Percentiles rank a stretch among this genome's conserved stretches.
phyloP scores from a whole-genome alignment of 306 rosid species.

The Bauhinia variegata region DNA sequence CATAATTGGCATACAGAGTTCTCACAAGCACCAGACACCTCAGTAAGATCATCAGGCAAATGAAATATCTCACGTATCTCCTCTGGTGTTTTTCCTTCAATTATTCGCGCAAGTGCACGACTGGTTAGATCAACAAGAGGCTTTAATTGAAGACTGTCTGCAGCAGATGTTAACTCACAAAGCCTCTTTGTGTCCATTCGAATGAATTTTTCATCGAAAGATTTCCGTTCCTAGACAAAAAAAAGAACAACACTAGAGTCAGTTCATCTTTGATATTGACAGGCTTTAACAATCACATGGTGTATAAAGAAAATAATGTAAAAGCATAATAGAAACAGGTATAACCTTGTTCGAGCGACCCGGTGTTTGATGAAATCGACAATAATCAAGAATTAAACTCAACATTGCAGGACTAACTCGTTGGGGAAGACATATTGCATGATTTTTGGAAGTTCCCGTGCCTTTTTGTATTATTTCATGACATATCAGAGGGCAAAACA shows the following conservation, averaged over 20 bases:
- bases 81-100: constrained; percentile 92
- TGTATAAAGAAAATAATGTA: constrained; percentile 9
- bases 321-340: too few relatives aligned
- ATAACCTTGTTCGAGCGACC: constrained; percentile 95
- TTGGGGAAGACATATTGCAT: constrained; percentile 87
- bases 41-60: constrained; percentile 96
- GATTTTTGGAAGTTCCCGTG: constrained; percentile 79
- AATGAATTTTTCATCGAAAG: constrained; percentile 77
- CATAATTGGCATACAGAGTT: constrained; percentile 36
- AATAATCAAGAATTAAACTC: constrained; percentile 88
- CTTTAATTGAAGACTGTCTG: constrained; percentile 90
- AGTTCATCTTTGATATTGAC: constrained; percentile 29
- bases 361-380: constrained; percentile 87
- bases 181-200: constrained; percentile 87
- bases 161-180: constrained; percentile 91
- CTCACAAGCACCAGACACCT: constrained; percentile 65
- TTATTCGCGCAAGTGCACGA: constrained; percentile 90
- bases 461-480: constrained; percentile 78
- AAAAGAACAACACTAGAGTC: constrained; percentile 36
- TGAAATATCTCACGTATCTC: constrained; percentile 93
- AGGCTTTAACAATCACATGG: not conserved
- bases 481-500: constrained; percentile 89
- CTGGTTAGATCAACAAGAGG: constrained; percentile 96
- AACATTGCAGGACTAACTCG: constrained; percentile 74
- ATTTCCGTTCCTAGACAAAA: constrained; percentile 80